A percentile compares a stretch with the other conserved stretches of the same genome.
Conservation (phyloP, 257 asterid genomes). For the Ehretia macrophylla region DNA sequence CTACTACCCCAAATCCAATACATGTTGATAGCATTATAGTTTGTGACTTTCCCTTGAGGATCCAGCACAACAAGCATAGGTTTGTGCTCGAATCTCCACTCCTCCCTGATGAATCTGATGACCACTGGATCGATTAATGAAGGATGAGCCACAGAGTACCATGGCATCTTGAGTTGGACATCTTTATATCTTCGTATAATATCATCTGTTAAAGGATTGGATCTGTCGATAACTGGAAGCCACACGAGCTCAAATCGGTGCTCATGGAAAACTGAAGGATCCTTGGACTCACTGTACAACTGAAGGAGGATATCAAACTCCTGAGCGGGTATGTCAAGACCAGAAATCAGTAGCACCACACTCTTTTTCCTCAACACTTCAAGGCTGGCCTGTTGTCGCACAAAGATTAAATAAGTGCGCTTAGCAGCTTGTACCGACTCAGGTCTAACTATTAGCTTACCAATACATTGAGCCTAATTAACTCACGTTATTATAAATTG, state of each 20-base stretch:
- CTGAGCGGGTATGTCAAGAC: constrained; percentile 59
- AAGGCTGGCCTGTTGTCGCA: constrained; percentile 45
- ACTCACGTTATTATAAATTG: too few relatives aligned
- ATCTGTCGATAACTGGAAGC: constrained; percentile 60
- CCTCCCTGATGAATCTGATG: constrained; percentile 2
- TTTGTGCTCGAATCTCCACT: constrained; percentile 8
- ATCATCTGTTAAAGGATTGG: neutral
- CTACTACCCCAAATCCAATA: constrained; percentile 90
- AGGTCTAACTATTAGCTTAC: too few relatives aligned
- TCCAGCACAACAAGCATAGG: constrained; percentile 21
- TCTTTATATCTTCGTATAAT: neutral
- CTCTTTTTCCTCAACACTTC: constrained; percentile 59
- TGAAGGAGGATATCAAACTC: constrained; percentile 70
- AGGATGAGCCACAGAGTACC: constrained; percentile 19
- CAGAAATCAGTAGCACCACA: constrained; percentile 68
- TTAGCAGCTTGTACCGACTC: too few relatives aligned
- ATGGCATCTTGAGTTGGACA: constrained; percentile 4
- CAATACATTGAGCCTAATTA: too few relatives aligned
- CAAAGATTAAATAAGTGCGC: neutral
- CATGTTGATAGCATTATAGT: constrained; percentile 72
- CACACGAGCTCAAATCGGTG: constrained; percentile 77
- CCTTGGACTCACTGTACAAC: constrained; percentile 47
- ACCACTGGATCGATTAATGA: constrained; percentile 11
- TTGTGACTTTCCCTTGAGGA: constrained; percentile 42
- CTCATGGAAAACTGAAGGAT: constrained; percentile 37